Conservation (phyloP, 116 monocot genomes). For the Posidonia oceanica region DNA sequence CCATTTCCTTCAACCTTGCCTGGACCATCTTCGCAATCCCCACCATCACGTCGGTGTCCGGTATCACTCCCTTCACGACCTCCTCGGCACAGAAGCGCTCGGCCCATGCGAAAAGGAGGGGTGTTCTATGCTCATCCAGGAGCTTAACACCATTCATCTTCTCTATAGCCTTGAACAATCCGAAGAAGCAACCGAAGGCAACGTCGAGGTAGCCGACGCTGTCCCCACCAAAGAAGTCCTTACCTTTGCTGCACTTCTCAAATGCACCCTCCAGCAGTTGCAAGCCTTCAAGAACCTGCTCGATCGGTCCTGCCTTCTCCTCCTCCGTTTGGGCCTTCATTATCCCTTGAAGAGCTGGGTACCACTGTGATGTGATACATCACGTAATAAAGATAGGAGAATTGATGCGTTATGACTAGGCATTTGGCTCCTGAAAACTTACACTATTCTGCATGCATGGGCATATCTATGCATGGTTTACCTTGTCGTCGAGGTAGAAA, state of each 20-base stretch:
- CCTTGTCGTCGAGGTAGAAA: constrained; percentile 13
- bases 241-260: constrained; percentile 11
- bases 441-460: too few species aligned
- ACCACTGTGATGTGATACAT: too few species aligned
- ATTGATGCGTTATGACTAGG: too few species aligned
- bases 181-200: constrained; percentile 7
- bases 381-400: too few species aligned
- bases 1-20: too few species aligned
- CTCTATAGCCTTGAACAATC: neutral
- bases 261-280: constrained; percentile 18
- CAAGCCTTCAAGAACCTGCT: neutral
- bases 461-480: neutral
- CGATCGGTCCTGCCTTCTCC: neutral
- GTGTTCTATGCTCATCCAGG: neutral
- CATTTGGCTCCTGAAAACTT: too few species aligned
- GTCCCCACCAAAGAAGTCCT: constrained; percentile 13
- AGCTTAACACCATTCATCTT: neutral
- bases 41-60: too few species aligned
- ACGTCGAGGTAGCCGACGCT: constrained; percentile 15
- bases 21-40: too few species aligned
- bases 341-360: neutral
- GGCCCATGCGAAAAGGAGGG: too few species aligned
- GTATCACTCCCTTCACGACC: too few species aligned
- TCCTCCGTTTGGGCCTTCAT: neutral
- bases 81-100: too few species aligned